Conservation (phyloP, 1,284 basidiomycete genomes). For the Puccinia coronata region DNA sequence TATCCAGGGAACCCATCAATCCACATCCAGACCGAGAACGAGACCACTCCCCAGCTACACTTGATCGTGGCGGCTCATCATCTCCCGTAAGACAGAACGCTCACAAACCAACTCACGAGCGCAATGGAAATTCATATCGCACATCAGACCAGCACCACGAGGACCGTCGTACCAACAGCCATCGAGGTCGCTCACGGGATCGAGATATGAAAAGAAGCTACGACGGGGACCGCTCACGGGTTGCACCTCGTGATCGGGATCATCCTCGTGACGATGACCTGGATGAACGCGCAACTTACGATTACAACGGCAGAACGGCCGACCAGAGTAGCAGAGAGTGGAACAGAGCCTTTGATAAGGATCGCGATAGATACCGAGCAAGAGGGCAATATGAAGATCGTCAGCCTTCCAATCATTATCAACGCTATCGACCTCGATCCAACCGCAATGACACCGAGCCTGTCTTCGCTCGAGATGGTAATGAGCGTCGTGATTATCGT, state of each 20-base stretch:
- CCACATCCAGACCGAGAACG: neutral
- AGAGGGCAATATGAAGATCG: slow-evolving; percentile 22
- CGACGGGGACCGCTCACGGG: slow-evolving; percentile 18
- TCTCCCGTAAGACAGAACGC: slow-evolving; percentile 18
- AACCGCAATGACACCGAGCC: slow-evolving; percentile 16
- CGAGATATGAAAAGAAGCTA: slow-evolving; percentile 15
- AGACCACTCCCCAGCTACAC: slow-evolving; percentile 7
- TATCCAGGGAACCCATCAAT: slow-evolving; percentile 18
- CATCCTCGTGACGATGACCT: slow-evolving; percentile 18
- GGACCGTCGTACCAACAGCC: slow-evolving; percentile 7
- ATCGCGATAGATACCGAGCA: slow-evolving; percentile 10
- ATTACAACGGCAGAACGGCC: slow-evolving; percentile 15
- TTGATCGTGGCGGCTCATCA: slow-evolving; percentile 21
- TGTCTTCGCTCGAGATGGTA: slow-evolving; percentile 17
- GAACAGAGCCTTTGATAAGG: slow-evolving; percentile 5
- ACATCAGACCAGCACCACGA: neutral
- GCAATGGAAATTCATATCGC: slow-evolving; percentile 5
- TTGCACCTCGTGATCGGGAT: slow-evolving; percentile 9
- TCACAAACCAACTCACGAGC: neutral
- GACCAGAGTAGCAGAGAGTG: neutral
- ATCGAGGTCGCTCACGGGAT: slow-evolving; percentile 18
- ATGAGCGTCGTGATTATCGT: slow-evolving; percentile 29
- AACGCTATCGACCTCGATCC: slow-evolving; percentile 16
- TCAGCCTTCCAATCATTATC: neutral
- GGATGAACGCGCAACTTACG: slow-evolving; percentile 19